Evolutionary conservation across 352 stramenopile genomes (phyloP).

Genomic region (Pythium aquatile): DNA sequence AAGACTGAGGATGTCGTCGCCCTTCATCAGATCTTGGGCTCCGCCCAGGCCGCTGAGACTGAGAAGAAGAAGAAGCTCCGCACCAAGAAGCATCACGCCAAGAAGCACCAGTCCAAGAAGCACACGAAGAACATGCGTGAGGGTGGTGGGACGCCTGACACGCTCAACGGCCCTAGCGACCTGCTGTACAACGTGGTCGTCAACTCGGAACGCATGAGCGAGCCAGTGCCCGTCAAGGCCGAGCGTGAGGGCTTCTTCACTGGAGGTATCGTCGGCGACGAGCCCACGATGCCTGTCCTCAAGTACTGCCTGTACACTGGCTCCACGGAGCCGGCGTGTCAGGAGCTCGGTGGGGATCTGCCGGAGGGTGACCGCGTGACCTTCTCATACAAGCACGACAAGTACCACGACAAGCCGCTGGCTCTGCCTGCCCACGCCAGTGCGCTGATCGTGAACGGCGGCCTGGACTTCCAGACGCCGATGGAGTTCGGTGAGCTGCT

Average conservation of each 20-base stretch:
- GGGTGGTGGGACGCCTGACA: neutral
- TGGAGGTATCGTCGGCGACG: constrained; percentile 13
- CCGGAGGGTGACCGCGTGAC: neutral
- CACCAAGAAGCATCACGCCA: neutral
- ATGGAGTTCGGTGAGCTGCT: constrained; percentile 20
- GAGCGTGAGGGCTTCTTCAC: constrained; percentile 11
- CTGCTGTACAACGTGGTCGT: constrained; percentile 24
- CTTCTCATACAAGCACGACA: constrained; percentile 28
- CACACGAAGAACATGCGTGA: neutral
- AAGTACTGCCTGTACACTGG: constrained; percentile 25
- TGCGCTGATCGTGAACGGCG: constrained; percentile 26
- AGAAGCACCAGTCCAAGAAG: neutral
- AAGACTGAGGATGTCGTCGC: neutral
- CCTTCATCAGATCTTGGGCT: neutral
- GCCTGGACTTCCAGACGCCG: constrained; percentile 29
- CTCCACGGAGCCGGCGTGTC: constrained; percentile 6
- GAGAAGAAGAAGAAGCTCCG: neutral
- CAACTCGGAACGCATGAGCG: constrained; percentile 21
- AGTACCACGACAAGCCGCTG: constrained; percentile 20
- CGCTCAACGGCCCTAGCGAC: neutral
- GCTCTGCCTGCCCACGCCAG: constrained; percentile 18
- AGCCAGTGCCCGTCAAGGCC: constrained; percentile 3
- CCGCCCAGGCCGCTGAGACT: neutral
- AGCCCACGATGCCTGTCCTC: neutral
- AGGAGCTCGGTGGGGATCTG: constrained; percentile 5